Conservation (phyloP, 225 moss, liverwort and hornwort genomes). For the Sphagnum tenellum region DNA sequence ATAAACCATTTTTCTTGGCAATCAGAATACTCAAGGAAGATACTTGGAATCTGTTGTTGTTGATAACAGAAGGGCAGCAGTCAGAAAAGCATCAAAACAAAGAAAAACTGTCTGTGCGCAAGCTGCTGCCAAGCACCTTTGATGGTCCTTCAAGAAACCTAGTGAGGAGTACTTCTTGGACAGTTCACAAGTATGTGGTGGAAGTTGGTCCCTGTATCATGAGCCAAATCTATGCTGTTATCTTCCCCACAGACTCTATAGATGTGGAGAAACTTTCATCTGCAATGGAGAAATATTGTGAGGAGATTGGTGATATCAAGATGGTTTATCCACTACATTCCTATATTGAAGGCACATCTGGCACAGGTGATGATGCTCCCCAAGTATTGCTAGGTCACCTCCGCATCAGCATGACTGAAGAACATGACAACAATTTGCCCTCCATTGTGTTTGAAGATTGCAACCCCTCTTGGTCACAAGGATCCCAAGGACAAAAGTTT, state of each 20-base stretch:
- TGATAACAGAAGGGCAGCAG: constrained; percentile 15
- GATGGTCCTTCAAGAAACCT: too few species aligned
- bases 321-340: not conserved
- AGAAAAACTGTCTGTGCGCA: not conserved
- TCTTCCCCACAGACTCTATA: not conserved
- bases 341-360: not conserved
- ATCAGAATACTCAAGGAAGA: constrained; percentile 13
- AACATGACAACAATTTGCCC: constrained; percentile 30
- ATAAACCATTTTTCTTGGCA: constrained; percentile 24
- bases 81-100: not conserved
- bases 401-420: constrained; percentile 28
- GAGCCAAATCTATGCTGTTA: constrained; percentile 6
- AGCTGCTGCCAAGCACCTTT: too few species aligned
- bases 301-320: not conserved
- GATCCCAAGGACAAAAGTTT: constrained; percentile 19
- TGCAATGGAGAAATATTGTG: not conserved
- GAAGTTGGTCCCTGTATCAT: constrained; percentile 2
- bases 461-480: constrained; percentile 22
- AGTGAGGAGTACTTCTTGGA: constrained; percentile 1
- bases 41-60: constrained; percentile 22
- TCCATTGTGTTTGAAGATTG: constrained; percentile 28
- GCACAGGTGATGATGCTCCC: not conserved
- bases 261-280: constrained; percentile 1
- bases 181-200: not conserved
- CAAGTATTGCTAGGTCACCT: constrained; percentile 46